Base-by-base conservation (phyloP, 2,329 filamentous ascomycete species). In the Ceratocystis variospora region DNA sequence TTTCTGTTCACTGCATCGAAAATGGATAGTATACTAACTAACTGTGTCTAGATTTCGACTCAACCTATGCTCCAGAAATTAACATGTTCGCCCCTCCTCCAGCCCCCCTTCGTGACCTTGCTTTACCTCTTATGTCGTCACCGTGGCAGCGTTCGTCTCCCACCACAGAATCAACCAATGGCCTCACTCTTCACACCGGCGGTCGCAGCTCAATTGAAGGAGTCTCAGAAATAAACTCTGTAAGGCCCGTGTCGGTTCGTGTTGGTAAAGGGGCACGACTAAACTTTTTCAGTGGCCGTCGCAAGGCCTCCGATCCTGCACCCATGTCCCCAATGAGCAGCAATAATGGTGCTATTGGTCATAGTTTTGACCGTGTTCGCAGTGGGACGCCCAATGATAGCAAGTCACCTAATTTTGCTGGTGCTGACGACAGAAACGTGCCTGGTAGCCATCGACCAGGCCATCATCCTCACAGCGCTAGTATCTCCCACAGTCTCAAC, bases 11-110 rank as follows among this genome's bases (percentile, higher is more conserved):
- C 7, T 22, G 6, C 48, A 31, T 25, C 6, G 5, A 25, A 59
- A 8, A 31, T 61, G 7, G 46, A 19, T 19, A 64, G 15, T 59
- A n/a, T 19, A 65, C 70, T 74, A 50, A 74, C 66, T 50, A 2
- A 25, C 22, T 25, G 37, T 63, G 10, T 37, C 19, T 46, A 86
- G 85, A 80, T 72, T 87, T 87, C 69, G 80, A 86, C 72, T 74
- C 73, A 17, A 84, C 81, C 0, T 88, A 87, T 72, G 84, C 84
- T 0, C 80, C 83, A 0, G 87, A 90, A 72, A 82, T 89, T 45
- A 79, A 81, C 15, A 78, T 84, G 45, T 83, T 89, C 70, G 79
- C 81, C 1, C 82, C 82, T 10, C 77, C 77, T 1, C 79, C 78
- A 62, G 75, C 76, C 3, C 71, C 72, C 5, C 76, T 76, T 79